phyloP scores from a whole-genome alignment of 768 basidiomycete species.

The Auricularia sp. region DNA sequence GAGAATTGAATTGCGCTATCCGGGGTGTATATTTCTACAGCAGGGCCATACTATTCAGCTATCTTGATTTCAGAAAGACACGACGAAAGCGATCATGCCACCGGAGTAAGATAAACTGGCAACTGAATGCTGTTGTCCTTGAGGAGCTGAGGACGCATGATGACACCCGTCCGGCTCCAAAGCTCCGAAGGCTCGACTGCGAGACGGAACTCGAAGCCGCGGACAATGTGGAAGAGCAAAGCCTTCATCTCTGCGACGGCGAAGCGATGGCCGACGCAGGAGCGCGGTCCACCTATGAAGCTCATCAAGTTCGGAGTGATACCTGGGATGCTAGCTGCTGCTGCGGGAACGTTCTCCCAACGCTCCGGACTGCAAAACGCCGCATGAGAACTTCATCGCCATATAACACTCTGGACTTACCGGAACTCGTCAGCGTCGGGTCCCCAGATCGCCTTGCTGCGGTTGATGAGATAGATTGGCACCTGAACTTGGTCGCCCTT shows the following conservation, averaged over 20 bases:
- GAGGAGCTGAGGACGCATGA: background rate
- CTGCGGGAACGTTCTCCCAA: constrained; percentile 2
- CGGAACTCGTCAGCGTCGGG: constrained; percentile 54
- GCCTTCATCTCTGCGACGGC: constrained; percentile 3
- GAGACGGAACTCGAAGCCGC: constrained; percentile 6
- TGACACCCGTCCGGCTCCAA: background rate
- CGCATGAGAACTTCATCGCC: background rate
- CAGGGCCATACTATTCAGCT: no score
- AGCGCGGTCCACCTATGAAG: constrained; percentile 6
- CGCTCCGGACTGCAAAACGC: constrained; percentile 5
- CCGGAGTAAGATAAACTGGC: background rate
- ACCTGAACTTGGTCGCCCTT: constrained; percentile 50
- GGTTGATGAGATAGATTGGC: constrained; percentile 52
- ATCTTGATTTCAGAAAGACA: no score
- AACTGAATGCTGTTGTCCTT: background rate
- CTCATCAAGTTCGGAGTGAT: constrained; percentile 2
- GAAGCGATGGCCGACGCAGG: constrained; percentile 7
- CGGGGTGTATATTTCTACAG: no score
- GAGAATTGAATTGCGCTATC: no score
- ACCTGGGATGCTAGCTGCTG: constrained; percentile 1
- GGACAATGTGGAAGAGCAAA: constrained; percentile 3
- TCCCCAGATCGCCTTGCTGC: constrained; percentile 48
- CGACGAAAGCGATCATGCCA: background rate
- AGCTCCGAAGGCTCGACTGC: constrained; percentile 1
- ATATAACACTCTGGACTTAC: constrained; percentile 14